Evolutionary conservation across 352 stramenopile species (phyloP), one percentile per base, ranked within the genome.

Genomic region (Peronosclerospora sorghi): DNA sequence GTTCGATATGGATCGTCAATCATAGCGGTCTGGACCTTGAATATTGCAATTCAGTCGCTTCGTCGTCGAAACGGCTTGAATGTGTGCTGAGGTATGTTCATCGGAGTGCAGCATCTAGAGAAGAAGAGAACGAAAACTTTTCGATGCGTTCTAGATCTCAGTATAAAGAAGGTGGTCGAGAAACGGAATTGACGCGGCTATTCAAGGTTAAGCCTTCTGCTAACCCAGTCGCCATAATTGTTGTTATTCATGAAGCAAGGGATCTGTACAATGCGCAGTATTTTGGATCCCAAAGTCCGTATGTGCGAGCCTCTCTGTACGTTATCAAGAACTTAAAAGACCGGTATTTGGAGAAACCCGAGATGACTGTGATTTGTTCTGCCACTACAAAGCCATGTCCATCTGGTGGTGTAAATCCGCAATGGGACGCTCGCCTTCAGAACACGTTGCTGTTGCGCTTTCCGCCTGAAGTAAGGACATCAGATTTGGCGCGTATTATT

Each of bases 1-100:
- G 78, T 45, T 87, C 78, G 8, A 72, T 94, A 4, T 94, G 81
- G 81, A 80, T 94, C 45, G 78, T 94, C 9, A 94, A 94, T 24
- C 81, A 94, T 45, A 83, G 76, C 13, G 74, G 77, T 29, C 56
- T 94, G 8, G 71, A 89, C 48, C 53, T 94, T 21, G 81, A 91
- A 45, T 94, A 94, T 51, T 94, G 81, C 32, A 84, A 82, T 40
- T 82, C 76, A 30, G 73, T 67, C 26, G 90, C 76, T 35, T 82
- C 70, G n/a, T 90, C 79, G 23, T 64, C 59, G 19, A 67, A 79
- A 38, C 60, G 69, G 20, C 54, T 94, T 30, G 78, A 90, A 28
- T 66, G 49, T 6, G 62, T 82, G n/a, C 53, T 76, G 5, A 73
- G 70, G 42, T 94, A 91, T 56, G 68, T 91, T 3, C 81, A 94